These are phyloP conservation scores for Ceratobasidium sp. DNA, from an alignment of 1,284 basidiomycete species.

Conservation along the genomic window DNA sequence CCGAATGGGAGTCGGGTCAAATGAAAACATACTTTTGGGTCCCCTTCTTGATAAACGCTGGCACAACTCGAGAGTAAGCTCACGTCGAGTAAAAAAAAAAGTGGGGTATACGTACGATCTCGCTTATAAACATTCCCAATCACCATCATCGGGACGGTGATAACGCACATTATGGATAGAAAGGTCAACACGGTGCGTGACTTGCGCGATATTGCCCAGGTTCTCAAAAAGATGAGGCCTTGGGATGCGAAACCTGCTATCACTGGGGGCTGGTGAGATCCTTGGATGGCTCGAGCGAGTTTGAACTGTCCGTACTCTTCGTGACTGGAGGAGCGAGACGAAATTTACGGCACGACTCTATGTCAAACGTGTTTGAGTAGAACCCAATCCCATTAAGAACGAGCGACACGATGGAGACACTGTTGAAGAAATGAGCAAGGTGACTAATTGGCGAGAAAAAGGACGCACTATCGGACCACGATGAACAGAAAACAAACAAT, in stretches of 20 bases:
- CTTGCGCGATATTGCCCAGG: slow-evolving; percentile 27
- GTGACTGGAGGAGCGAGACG: slow-evolving; percentile 21
- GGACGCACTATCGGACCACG: slow-evolving; percentile 14
- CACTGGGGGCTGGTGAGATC: slow-evolving; percentile 1
- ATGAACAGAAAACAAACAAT: slow-evolving; percentile 27
- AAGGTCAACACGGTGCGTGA: slow-evolving; percentile 12
- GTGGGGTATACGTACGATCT: slow-evolving; percentile 4
- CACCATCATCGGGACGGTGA: slow-evolving; percentile 12
- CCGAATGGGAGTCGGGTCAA: not conserved
- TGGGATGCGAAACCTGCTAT: slow-evolving; percentile 26
- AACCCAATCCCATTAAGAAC: slow-evolving; percentile 26
- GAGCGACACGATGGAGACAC: slow-evolving; percentile 18
- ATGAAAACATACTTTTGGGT: not conserved
- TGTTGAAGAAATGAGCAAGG: not conserved
- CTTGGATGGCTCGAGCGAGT: too few species aligned
- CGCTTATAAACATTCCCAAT: slow-evolving; percentile 31
- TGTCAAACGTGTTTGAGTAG: slow-evolving; percentile 13
- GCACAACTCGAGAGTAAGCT: not conserved
- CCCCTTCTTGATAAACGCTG: slow-evolving; percentile 17
- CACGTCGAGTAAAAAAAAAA: not conserved
- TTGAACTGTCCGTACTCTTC: slow-evolving; percentile 2
- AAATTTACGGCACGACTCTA: slow-evolving; percentile 11
- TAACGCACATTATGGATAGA: slow-evolving; percentile 6
- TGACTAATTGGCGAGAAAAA: not conserved
- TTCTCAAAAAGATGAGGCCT: slow-evolving; percentile 24